Conservation (phyloP, 345 rosid genomes). For the Salix koriyanagi region DNA sequence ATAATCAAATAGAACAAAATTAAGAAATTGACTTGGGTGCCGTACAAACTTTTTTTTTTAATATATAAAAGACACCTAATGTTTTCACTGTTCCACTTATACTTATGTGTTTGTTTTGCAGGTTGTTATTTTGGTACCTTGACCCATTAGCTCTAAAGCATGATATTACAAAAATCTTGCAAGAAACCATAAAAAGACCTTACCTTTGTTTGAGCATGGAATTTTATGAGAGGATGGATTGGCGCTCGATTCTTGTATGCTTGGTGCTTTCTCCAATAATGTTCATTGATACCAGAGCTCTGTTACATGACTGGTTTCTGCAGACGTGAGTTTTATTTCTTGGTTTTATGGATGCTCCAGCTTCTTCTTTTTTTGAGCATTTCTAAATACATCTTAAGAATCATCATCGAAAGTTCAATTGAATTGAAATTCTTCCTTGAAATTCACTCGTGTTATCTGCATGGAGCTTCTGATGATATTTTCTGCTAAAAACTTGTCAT, state of each 20-base stretch:
- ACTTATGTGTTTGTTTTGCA: conserved; percentile 15
- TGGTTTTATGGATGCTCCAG: neutral
- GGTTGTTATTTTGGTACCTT: conserved; percentile 68
- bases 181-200: conserved; percentile 52
- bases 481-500: neutral
- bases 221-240: conserved; percentile 51
- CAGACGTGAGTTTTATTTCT: conserved; percentile 50
- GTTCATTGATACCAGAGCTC: conserved; percentile 48
- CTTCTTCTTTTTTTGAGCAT: neutral
- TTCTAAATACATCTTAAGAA: neutral
- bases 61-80: neutral
- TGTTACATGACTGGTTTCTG: conserved; percentile 69
- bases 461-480: conserved; percentile 3
- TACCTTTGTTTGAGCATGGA: conserved; percentile 54
- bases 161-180: conserved; percentile 56
- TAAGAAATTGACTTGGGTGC: neutral
- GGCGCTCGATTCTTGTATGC: conserved; percentile 43
- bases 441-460: conserved; percentile 1
- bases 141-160: conserved; percentile 56
- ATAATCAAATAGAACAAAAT: neutral
- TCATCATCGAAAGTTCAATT: neutral
- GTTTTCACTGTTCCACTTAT: neutral
- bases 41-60: neutral
- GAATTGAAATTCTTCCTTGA: neutral
- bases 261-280: conserved; percentile 51